A percentile compares a stretch with the other conserved stretches of the same genome.
Evolutionary conservation across 1,139 yeast species (phyloP).

Genomic region (Candida buenavistaensis): DNA sequence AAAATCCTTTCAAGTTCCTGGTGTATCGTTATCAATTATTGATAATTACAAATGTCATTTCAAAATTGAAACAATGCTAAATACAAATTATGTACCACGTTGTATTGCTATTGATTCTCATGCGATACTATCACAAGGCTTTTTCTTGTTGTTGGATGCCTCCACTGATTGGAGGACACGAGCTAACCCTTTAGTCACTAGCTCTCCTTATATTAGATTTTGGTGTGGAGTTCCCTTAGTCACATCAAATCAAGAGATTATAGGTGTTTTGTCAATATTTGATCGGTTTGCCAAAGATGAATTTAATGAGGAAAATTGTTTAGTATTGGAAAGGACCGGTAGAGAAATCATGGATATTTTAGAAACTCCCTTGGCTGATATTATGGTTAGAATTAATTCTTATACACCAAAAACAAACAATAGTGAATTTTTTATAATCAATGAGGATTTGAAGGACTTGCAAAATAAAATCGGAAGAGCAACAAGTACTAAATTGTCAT

Average conservation of each 20-base stretch:
- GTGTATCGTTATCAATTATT: conserved; percentile 60
- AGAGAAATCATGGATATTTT: conserved; percentile 45
- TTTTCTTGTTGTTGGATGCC: conserved; percentile 58
- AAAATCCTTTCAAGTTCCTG: conserved; percentile 42
- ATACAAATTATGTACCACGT: conserved; percentile 51
- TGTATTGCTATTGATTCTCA: conserved; percentile 65
- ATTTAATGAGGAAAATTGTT: conserved; percentile 35
- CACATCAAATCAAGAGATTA: conserved; percentile 31
- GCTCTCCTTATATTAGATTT: conserved; percentile 57
- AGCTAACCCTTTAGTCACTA: conserved; percentile 61
- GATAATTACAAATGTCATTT: conserved; percentile 48
- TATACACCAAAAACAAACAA: conserved; percentile 7
- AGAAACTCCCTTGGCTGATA: conserved; percentile 29
- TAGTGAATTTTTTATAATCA: conserved; percentile 20
- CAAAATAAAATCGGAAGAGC: conserved; percentile 52
- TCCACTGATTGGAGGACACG: conserved; percentile 66
- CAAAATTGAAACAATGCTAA: conserved; percentile 49
- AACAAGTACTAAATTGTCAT: conserved; percentile 34
- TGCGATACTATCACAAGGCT: conserved; percentile 56
- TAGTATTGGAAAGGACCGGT: conserved; percentile 37
- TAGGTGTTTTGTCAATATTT: conserved; percentile 65
- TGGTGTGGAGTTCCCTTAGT: conserved; percentile 64
- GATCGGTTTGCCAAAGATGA: conserved; percentile 46
- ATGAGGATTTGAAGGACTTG: conserved; percentile 18
- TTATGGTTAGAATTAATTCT: conserved; percentile 9